Conservation (phyloP, 164 flowering plant species). For the Chimonanthus salicifolius region DNA sequence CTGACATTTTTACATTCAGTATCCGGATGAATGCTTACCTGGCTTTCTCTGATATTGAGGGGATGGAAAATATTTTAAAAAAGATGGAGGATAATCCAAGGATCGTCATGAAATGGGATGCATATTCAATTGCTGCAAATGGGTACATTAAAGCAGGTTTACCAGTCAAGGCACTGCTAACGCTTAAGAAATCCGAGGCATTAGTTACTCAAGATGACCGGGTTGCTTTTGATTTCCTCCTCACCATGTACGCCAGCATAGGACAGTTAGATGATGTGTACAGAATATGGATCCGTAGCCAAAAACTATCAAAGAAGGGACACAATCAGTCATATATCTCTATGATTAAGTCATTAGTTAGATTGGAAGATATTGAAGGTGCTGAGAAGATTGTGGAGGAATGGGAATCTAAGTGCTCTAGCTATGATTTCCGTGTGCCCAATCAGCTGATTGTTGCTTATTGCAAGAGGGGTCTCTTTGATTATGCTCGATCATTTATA, state of each 20-base stretch:
- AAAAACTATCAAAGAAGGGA: slow-evolving; percentile 9
- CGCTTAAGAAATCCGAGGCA: slow-evolving; percentile 25
- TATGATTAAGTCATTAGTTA: slow-evolving; percentile 32
- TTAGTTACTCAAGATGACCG: background rate
- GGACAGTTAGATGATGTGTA: slow-evolving; percentile 31
- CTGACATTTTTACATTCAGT: slow-evolving; percentile 21
- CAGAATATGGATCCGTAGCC: slow-evolving; percentile 32
- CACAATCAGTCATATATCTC: slow-evolving; percentile 21
- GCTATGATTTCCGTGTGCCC: slow-evolving; percentile 32
- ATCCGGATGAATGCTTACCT: slow-evolving; percentile 27
- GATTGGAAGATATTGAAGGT: slow-evolving; percentile 41
- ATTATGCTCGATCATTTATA: slow-evolving; percentile 34
- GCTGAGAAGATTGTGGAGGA: slow-evolving; percentile 34
- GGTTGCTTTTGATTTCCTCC: slow-evolving; percentile 16
- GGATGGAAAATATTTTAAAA: slow-evolving; percentile 27
- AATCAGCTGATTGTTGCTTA: slow-evolving; percentile 32
- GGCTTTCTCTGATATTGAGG: slow-evolving; percentile 22
- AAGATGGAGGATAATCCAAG: slow-evolving; percentile 30
- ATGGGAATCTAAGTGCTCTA: slow-evolving; percentile 26
- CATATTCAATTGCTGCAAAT: slow-evolving; percentile 31
- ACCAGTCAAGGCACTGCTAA: slow-evolving; percentile 21
- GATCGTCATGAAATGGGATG: slow-evolving; percentile 17
- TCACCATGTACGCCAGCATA: slow-evolving; percentile 26
- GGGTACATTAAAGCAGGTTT: slow-evolving; percentile 34
- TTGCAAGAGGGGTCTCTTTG: slow-evolving; percentile 29